Evolutionary conservation across 345 rosid genomes (phyloP).

Genomic region (Gossypium longicalyx): DNA sequence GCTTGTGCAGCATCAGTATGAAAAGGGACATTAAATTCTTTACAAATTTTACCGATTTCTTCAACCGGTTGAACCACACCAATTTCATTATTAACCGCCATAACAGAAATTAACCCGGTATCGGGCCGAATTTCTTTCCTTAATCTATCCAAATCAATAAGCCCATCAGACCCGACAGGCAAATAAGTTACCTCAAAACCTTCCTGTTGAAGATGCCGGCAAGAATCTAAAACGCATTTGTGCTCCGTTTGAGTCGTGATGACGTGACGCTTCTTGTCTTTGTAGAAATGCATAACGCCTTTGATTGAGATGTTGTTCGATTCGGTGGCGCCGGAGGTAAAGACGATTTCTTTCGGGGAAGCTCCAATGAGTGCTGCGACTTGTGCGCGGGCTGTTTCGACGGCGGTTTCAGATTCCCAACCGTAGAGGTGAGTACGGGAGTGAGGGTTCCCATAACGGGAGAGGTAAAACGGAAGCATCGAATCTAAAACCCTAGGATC

Average conservation of each 20-base stretch:
- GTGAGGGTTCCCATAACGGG: constrained; percentile 85
- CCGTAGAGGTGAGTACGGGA: constrained; percentile 95
- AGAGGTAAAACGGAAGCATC: constrained; percentile 66
- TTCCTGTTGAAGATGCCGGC: constrained; percentile 92
- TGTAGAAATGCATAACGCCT: constrained; percentile 89
- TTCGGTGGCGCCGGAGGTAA: constrained; percentile 93
- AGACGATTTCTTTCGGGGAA: constrained; percentile 79
- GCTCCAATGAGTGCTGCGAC: constrained; percentile 69
- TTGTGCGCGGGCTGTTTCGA: constrained; percentile 70
- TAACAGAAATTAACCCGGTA: constrained; percentile 77
- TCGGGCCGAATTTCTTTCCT: constrained; percentile 62
- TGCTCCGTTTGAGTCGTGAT: constrained; percentile 96
- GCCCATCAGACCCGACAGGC: constrained; percentile 66
- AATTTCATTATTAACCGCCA: constrained; percentile 96
- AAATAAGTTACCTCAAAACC: constrained; percentile 87
- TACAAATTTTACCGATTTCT: constrained; percentile 82
- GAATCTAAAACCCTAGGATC: constrained; percentile 88
- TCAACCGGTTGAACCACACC: constrained; percentile 93
- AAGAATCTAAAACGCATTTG: constrained; percentile 88
- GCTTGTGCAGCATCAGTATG: constrained; percentile 97
- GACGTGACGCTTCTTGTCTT: constrained; percentile 81
- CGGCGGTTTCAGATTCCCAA: constrained; percentile 92
- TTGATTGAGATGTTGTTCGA: constrained; percentile 78
- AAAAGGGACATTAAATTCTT: constrained; percentile 70
- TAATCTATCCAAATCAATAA: constrained; percentile 64